Evolutionary conservation across 192 early-diverging fungal species (phyloP).

Genomic region (Umbelopsis isabellina): DNA sequence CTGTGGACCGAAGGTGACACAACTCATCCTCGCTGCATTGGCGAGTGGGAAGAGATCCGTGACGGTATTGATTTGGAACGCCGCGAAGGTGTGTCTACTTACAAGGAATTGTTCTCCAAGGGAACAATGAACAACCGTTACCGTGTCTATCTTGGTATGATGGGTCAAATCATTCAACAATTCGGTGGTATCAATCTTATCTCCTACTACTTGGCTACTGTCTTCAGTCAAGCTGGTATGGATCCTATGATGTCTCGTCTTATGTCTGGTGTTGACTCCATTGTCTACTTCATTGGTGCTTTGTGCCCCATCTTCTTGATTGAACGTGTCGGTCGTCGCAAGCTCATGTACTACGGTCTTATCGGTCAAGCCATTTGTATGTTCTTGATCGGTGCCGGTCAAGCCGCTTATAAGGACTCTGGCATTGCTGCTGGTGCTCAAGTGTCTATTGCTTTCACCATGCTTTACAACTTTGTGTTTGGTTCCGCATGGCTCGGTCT

Average conservation of each 20-base stretch:
- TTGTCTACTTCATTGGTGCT: constrained; percentile 74
- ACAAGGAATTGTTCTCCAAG: constrained; percentile 38
- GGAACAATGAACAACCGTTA: constrained; percentile 44
- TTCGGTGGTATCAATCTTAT: constrained; percentile 46
- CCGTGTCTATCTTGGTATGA: constrained; percentile 42
- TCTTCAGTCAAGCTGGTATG: constrained; percentile 59
- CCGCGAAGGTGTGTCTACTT: constrained; percentile 36
- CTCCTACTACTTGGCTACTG: constrained; percentile 38
- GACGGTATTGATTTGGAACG: constrained; percentile 41
- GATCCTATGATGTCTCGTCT: constrained; percentile 46
- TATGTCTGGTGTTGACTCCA: constrained; percentile 66
- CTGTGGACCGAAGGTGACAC: constrained; percentile 37
- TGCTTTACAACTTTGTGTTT: constrained; percentile 69
- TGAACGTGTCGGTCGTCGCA: constrained; percentile 73
- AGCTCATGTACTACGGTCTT: constrained; percentile 50
- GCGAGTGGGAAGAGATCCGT: constrained; percentile 41
- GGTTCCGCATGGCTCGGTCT: constrained; percentile 84
- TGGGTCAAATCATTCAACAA: constrained; percentile 44
- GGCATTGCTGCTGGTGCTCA: constrained; percentile 24
- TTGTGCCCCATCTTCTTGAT: constrained; percentile 74
- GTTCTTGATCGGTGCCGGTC: constrained; percentile 34
- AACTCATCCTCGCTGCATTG: constrained; percentile 33
- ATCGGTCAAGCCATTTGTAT: constrained; percentile 35
- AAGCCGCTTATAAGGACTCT: constrained; percentile 24
- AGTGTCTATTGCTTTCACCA: constrained; percentile 52